These are phyloP conservation scores for Erysimum cheiranthoides DNA, from an alignment of 345 rosid genomes.

Conservation along the genomic window DNA sequence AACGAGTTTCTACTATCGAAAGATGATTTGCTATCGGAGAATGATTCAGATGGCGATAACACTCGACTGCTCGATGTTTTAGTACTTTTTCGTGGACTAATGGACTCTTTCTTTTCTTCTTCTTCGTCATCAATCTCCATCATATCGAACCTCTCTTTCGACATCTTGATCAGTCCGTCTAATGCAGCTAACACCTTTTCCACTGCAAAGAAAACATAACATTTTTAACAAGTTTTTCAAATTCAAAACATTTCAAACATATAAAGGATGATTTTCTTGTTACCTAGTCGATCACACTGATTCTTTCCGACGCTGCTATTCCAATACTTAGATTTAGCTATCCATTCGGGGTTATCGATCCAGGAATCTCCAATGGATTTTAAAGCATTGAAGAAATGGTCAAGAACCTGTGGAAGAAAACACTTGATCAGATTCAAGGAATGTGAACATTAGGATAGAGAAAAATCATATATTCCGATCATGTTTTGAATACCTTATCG, in stretches of 20 bases:
- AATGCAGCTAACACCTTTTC: constrained; percentile 62
- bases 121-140: constrained; percentile 65
- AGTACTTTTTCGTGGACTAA: constrained; percentile 28
- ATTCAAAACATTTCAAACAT: neutral
- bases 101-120: constrained; percentile 46
- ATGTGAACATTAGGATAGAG: neutral
- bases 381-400: constrained; percentile 57
- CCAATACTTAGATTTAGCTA: constrained; percentile 52
- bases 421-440: constrained; percentile 20
- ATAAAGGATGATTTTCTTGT: neutral
- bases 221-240: neutral
- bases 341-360: constrained; percentile 59
- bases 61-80: constrained; percentile 40
- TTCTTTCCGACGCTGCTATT: constrained; percentile 48
- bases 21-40: constrained; percentile 51
- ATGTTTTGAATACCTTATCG: constrained; percentile 55
- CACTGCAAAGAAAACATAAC: constrained; percentile 47
- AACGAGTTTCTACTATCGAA: constrained; percentile 49
- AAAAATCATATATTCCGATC: neutral
- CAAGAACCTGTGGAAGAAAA: constrained; percentile 52
- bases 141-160: constrained; percentile 60
- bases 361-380: constrained; percentile 73
- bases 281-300: constrained; percentile 61
- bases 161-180: constrained; percentile 61
- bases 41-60: constrained; percentile 43